Evolutionary conservation across 2,329 filamentous ascomycete genomes (phyloP).

Genomic region (Dactylellina sp.): DNA sequence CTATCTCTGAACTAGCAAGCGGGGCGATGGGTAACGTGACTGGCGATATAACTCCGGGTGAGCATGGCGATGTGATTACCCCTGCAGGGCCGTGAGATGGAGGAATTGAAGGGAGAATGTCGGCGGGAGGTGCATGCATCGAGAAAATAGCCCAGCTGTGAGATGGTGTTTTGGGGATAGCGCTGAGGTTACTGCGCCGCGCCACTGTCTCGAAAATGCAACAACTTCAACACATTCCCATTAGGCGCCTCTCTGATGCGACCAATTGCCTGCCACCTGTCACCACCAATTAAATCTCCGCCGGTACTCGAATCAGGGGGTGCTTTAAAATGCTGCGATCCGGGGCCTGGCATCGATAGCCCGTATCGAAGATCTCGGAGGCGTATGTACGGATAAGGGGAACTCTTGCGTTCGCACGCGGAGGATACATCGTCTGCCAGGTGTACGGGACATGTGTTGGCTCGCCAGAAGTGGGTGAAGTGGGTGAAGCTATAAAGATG

Average conservation of each 20-base stretch:
- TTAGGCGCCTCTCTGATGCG: background rate
- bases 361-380: background rate
- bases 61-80: slow-evolving; percentile 14
- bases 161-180: slow-evolving; percentile 29
- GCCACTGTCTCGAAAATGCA: slow-evolving; percentile 39
- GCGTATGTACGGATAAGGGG: slow-evolving; percentile 15
- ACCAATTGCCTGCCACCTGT: background rate
- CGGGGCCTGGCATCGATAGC: background rate
- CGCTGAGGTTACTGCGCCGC: slow-evolving; percentile 12
- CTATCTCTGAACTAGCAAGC: too few species aligned
- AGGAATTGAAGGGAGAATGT: slow-evolving; percentile 19
- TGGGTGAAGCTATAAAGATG: slow-evolving; percentile 10
- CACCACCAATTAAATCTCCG: background rate
- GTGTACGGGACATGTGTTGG: background rate
- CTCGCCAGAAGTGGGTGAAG: slow-evolving; percentile 1
- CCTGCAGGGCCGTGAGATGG: background rate
- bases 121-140: background rate
- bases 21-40: slow-evolving; percentile 7
- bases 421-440: background rate
- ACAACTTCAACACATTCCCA: slow-evolving; percentile 35
- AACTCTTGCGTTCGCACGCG: slow-evolving; percentile 8
- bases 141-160: slow-evolving; percentile 18
- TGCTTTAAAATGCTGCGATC: background rate
- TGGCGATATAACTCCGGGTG: background rate
- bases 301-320: background rate